Percentiles rank a stretch among this genome's conserved stretches.
Conservation (phyloP, 805 yeast genomes). For the Jamesozyma jinghongensis region DNA sequence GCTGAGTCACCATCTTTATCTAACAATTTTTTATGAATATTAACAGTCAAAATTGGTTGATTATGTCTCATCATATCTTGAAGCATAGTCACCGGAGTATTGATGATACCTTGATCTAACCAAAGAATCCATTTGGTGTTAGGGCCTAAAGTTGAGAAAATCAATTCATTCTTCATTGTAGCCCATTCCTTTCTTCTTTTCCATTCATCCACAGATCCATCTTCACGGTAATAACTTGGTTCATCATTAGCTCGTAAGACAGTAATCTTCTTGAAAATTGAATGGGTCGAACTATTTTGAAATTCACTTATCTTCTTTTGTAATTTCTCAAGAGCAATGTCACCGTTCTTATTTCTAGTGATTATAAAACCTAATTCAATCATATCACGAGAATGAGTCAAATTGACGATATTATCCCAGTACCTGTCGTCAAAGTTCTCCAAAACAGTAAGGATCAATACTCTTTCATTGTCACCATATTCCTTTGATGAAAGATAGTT, state of each 20-base stretch:
- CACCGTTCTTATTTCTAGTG: slow-evolving; percentile 73
- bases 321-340: slow-evolving; percentile 54
- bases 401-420: slow-evolving; percentile 67
- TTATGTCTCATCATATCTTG: slow-evolving; percentile 76
- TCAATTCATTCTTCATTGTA: slow-evolving; percentile 75
- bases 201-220: slow-evolving; percentile 77
- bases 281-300: slow-evolving; percentile 55
- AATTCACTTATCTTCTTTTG: slow-evolving; percentile 60
- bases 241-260: slow-evolving; percentile 79
- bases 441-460: slow-evolving; percentile 78
- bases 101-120: slow-evolving; percentile 85
- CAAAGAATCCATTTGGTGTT: slow-evolving; percentile 89
- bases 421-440: slow-evolving; percentile 69
- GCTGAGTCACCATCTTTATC: slow-evolving; percentile 43
- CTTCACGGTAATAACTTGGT: slow-evolving; percentile 42
- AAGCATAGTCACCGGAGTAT: slow-evolving; percentile 70
- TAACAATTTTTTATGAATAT: slow-evolving; percentile 70
- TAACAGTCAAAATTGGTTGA: slow-evolving; percentile 78
- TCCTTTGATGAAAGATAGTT: slow-evolving; percentile 39
- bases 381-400: slow-evolving; percentile 69
- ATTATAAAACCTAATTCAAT: slow-evolving; percentile 82
- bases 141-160: slow-evolving; percentile 76
- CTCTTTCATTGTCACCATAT: slow-evolving; percentile 50
- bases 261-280: slow-evolving; percentile 51
- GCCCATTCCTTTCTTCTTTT: slow-evolving; percentile 83